phyloP scores from a whole-genome alignment of 805 yeast species.

The Peterozyma toletana region DNA sequence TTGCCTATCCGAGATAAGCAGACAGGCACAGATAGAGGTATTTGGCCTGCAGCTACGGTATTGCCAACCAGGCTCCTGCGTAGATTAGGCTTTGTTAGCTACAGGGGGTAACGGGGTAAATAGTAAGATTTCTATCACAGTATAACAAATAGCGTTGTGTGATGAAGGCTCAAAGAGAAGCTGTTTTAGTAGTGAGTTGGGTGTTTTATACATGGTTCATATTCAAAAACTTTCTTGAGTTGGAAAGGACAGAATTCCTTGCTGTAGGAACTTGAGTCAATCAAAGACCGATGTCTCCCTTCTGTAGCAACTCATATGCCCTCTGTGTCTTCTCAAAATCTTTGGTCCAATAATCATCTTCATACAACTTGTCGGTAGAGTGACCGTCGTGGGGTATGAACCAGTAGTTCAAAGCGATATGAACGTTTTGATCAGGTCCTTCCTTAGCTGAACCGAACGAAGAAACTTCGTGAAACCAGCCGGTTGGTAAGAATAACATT shows the following conservation, averaged over 20 bases:
- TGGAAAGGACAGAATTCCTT: too few species aligned
- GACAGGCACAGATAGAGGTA: too few species aligned
- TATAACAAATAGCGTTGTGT: too few species aligned
- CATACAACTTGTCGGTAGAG: conserved; percentile 27
- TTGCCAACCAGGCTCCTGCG: not conserved
- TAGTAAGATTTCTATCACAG: too few species aligned
- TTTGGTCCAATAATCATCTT: conserved; percentile 44
- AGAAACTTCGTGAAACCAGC: conserved; percentile 81
- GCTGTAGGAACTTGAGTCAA: not conserved
- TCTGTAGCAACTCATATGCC: conserved; percentile 15
- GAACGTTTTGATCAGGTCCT: conserved; percentile 24
- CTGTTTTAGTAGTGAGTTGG: too few species aligned
- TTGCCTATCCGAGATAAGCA: too few species aligned
- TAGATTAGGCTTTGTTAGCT: not conserved
- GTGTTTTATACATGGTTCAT: too few species aligned
- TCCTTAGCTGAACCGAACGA: conserved; percentile 38
- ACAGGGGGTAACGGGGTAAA: not conserved
- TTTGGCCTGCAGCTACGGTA: not conserved
- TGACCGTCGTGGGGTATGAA: conserved; percentile 53
- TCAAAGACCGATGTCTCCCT: not conserved
- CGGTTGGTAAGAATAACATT: conserved; percentile 65
- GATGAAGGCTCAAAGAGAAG: too few species aligned
- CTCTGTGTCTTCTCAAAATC: conserved; percentile 40
- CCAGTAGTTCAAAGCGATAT: conserved; percentile 71
- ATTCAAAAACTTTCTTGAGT: too few species aligned